Conservation (phyloP, 306 rosid species). For the Gleditsia sinensis region DNA sequence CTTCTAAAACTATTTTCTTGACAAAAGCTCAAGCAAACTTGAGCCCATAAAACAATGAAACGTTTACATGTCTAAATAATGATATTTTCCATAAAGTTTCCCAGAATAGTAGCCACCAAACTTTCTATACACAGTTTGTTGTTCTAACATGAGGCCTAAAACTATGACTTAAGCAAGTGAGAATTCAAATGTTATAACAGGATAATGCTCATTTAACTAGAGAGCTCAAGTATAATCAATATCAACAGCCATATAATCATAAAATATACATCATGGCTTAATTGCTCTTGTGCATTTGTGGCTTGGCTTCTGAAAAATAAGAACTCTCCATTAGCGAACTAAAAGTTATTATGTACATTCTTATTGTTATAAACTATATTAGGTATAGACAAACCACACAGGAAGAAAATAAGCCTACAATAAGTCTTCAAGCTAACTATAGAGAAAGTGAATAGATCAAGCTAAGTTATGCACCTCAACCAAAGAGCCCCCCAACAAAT, state of each 20-base stretch:
- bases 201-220: background rate
- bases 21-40: background rate
- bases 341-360: background rate
- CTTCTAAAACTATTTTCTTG: background rate
- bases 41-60: conserved; percentile 14
- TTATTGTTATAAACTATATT: background rate
- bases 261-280: background rate
- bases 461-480: background rate
- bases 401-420: background rate
- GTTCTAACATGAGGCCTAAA: background rate
- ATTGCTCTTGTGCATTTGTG: background rate
- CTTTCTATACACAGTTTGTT: background rate
- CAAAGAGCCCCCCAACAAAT: background rate
- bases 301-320: background rate
- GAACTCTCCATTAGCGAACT: background rate
- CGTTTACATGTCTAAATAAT: background rate
- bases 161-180: background rate
- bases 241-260: background rate
- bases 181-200: background rate
- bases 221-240: background rate
- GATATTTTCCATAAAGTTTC: conserved; percentile 7
- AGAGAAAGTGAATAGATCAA: background rate
- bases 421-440: background rate
- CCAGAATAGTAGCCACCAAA: background rate
- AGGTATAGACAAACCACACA: background rate